Evolutionary conservation across 495 filamentous ascomycete species (phyloP).

Genomic region (Daldinia caldariorum): DNA sequence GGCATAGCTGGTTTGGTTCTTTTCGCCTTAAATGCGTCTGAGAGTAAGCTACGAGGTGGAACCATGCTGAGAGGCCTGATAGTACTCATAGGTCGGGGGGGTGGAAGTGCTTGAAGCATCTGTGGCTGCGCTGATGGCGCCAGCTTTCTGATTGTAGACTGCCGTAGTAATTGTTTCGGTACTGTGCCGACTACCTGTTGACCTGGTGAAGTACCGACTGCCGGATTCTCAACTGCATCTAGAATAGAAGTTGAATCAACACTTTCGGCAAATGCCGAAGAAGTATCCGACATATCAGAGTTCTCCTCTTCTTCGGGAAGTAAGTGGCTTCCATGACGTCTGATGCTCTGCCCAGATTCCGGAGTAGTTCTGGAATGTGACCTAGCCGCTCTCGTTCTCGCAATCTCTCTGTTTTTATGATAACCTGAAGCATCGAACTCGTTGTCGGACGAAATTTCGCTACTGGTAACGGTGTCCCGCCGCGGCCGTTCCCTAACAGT

Average conservation of each 20-base stretch:
- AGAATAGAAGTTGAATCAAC: slow-evolving; percentile 65
- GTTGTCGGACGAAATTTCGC: slow-evolving; percentile 91
- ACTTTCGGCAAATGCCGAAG: slow-evolving; percentile 62
- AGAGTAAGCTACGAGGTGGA: slow-evolving; percentile 79
- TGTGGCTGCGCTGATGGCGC: slow-evolving; percentile 63
- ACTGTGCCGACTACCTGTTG: slow-evolving; percentile 64
- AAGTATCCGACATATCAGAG: slow-evolving; percentile 65
- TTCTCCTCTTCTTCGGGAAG: slow-evolving; percentile 68
- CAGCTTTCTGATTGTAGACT: slow-evolving; percentile 58
- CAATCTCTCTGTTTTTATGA: slow-evolving; percentile 64
- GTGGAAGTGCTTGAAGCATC: slow-evolving; percentile 79
- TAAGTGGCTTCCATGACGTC: slow-evolving; percentile 63
- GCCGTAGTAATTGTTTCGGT: slow-evolving; percentile 62
- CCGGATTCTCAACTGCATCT: slow-evolving; percentile 58
- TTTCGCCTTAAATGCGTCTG: slow-evolving; percentile 75
- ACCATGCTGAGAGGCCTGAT: slow-evolving; percentile 82
- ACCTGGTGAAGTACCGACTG: slow-evolving; percentile 57
- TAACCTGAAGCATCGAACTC: slow-evolving; percentile 77
- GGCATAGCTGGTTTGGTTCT: slow-evolving; percentile 82
- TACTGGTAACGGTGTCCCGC: slow-evolving; percentile 88
- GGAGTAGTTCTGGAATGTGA: slow-evolving; percentile 57
- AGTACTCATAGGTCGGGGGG: slow-evolving; percentile 89
- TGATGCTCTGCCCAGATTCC: slow-evolving; percentile 54
- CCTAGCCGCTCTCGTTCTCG: slow-evolving; percentile 49
- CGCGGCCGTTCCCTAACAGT: slow-evolving; percentile 77